Evolutionary conservation across 192 early-diverging fungal genomes (phyloP).

Genomic region (Radiomyces spectabilis): DNA sequence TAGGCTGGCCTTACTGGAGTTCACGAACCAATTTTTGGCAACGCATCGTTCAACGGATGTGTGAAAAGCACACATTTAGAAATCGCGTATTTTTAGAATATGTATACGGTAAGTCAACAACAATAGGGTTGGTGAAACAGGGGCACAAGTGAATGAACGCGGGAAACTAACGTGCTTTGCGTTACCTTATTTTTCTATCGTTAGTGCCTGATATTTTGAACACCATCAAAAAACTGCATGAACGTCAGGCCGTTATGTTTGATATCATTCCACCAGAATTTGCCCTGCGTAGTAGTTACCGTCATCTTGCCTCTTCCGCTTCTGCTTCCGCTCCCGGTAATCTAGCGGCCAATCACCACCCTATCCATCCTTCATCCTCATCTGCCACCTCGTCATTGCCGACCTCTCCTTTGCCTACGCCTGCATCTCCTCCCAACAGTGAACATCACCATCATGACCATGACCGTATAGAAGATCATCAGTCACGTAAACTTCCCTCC

Average conservation of each 20-base stretch:
- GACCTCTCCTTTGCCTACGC: too few species aligned
- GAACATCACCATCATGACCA: background rate
- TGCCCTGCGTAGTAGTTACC: constrained; percentile 9
- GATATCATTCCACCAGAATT: constrained; percentile 30
- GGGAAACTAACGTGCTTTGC: too few species aligned
- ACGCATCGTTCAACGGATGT: constrained; percentile 19
- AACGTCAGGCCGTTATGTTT: constrained; percentile 4
- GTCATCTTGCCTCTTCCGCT: background rate
- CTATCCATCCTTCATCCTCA: too few species aligned
- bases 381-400: too few species aligned
- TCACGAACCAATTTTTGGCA: constrained; percentile 18
- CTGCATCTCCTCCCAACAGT: too few species aligned
- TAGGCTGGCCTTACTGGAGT: constrained; percentile 28
- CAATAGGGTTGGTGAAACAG: too few species aligned
- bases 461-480: background rate
- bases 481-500: background rate
- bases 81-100: constrained; percentile 25
- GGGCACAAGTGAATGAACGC: too few species aligned
- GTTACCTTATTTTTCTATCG: background rate
- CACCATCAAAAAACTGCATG: constrained; percentile 17
- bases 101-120: constrained; percentile 10
- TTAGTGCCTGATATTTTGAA: constrained; percentile 21
- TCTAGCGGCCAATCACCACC: background rate
- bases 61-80: constrained; percentile 22
- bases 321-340: too few species aligned